Base-by-base conservation (phyloP, 345 rosid species). In the Heritiera littoralis region DNA sequence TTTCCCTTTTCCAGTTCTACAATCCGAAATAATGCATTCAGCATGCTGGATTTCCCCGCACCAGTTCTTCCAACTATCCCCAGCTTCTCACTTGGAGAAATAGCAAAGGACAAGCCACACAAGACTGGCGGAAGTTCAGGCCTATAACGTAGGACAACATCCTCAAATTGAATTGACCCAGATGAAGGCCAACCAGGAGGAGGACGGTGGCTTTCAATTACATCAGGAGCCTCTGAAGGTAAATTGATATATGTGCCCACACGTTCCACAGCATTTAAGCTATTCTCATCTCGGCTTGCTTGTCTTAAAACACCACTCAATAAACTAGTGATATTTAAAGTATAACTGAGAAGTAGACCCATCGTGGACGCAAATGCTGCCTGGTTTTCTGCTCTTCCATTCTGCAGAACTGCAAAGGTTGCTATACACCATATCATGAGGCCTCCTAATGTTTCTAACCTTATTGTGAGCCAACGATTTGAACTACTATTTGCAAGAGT, bases 1-100 rank as follows among this genome's bases (percentile, higher is more conserved):
- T 90, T 88, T 83, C 99, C 98, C 20, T 85, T 91, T 82, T 94
- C 92, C 48, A 94, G 60, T 84, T 96, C 97, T 56, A 94, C 97
- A 75, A 94, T 91, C 83, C 97, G 91, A 81, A 90, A 94, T 72
- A 94, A 86, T 70, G 98, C 97, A 88, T 94, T 96, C 61, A 94
- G 85, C 98, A 96, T 89, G 77, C 98, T 94, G 74, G 98, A 94
- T 84, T 96, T 96, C 52, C 98, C 98, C 1, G 97, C 97, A 60
- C 99, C 99, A 69, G 97, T 94, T 91, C 99, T 92, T 85, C 99
- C 98, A 66, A 94, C 99, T 48, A 96, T 90, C 58, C 99, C 98
- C 76, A 92, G 82, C 87, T 91, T 94, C 88, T 92, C 94, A 83
- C 89, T 83, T 1, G 98, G 92, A 65, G 90, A 84, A 75, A 90